Percentiles rank a stretch among this genome's conserved stretches.
phyloP scores from a whole-genome alignment of 345 rosid species.

The Bruguiera parviflora region DNA sequence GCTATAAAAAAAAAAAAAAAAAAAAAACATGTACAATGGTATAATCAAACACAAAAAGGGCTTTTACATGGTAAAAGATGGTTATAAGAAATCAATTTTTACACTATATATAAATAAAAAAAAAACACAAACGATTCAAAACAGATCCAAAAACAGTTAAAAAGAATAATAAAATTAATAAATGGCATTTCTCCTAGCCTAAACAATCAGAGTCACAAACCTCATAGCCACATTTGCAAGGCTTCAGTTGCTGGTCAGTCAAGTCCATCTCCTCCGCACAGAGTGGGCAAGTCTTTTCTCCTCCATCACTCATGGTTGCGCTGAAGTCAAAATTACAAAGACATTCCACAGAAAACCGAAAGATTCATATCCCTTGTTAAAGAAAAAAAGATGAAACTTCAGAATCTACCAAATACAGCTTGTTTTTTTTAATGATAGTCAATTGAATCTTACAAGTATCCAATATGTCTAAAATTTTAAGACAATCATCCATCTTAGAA shows the following conservation, averaged over 20 bases:
- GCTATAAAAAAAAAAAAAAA: not conserved
- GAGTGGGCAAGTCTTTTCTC: constrained; percentile 86
- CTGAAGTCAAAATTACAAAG: not conserved
- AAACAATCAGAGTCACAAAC: constrained; percentile 27
- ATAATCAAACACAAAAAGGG: not conserved
- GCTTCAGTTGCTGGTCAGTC: constrained; percentile 91
- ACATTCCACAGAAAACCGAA: not conserved
- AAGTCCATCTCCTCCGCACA: constrained; percentile 94
- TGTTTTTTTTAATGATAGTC: too few relatives aligned
- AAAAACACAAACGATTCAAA: not conserved
- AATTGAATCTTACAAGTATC: too few relatives aligned
- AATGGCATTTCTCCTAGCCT: not conserved
- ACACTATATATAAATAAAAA: not conserved
- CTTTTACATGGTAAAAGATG: not conserved
- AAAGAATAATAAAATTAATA: not conserved
- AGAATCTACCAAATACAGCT: too few relatives aligned
- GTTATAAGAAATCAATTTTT: not conserved
- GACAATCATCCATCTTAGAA: too few relatives aligned
- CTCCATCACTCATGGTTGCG: constrained; percentile 74
- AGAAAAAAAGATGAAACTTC: not conserved
- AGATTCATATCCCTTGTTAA: not conserved
- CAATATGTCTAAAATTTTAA: too few relatives aligned
- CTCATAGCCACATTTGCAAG: constrained; percentile 97
- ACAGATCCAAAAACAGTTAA: not conserved
- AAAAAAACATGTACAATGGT: not conserved